A percentile compares a stretch with the other conserved stretches of the same genome.
These are phyloP conservation scores for Metschnikowia chrysomelidarum DNA, from an alignment of 805 yeast genomes.

Conservation along the genomic window DNA sequence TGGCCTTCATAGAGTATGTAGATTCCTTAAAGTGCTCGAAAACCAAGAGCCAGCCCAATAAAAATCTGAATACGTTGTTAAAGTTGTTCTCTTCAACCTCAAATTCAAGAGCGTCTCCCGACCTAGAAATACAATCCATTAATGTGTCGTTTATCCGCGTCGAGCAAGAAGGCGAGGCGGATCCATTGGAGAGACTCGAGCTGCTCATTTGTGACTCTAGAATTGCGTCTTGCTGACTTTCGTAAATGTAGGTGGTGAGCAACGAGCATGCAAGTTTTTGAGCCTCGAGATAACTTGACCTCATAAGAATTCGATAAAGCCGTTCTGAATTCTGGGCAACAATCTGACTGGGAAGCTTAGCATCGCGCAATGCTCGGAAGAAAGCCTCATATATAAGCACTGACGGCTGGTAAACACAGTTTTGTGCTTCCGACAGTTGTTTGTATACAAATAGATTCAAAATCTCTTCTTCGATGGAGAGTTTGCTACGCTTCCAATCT, in stretches of 20 bases:
- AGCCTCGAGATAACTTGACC: conserved; percentile 23
- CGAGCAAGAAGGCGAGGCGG: no score
- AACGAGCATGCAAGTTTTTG: conserved; percentile 45
- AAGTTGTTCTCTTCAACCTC: conserved; percentile 6
- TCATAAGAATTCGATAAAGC: conserved; percentile 33
- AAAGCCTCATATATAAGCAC: conserved; percentile 36
- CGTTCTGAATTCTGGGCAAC: conserved; percentile 31
- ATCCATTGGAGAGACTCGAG: conserved; percentile 27
- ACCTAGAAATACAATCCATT: no score
- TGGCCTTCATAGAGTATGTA: conserved; percentile 60
- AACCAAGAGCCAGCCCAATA: conserved; percentile 70
- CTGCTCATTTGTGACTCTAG: conserved; percentile 59
- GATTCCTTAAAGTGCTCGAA: conserved; percentile 61
- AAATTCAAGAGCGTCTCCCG: conserved; percentile 7
- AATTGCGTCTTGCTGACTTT: conserved; percentile 55
- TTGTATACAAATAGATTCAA: conserved; percentile 41
- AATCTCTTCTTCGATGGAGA: conserved; percentile 40
- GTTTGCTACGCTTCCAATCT: conserved; percentile 31
- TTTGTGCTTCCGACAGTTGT: conserved; percentile 12
- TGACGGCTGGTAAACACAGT: conserved; percentile 2
- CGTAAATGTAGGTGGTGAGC: conserved; percentile 40
- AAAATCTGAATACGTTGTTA: conserved; percentile 35
- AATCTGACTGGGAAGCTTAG: conserved; percentile 25
- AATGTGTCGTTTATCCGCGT: no score
- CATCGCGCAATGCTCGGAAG: conserved; percentile 21